phyloP scores from a whole-genome alignment of 768 basidiomycete genomes.

The Tylopilus rubrobrunneus region DNA sequence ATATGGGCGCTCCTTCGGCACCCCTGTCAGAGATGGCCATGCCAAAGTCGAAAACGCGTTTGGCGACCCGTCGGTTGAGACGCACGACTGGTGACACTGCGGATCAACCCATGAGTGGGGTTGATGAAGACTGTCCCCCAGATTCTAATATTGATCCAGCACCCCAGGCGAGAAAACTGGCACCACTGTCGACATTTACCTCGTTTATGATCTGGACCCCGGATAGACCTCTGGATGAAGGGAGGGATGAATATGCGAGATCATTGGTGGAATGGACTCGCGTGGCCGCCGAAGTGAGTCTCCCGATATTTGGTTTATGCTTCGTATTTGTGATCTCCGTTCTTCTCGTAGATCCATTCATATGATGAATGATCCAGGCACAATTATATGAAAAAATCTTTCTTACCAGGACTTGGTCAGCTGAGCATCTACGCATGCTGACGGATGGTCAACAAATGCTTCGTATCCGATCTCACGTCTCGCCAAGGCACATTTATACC shows the following conservation, averaged over 20 bases:
- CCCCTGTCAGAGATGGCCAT: not conserved
- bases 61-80: slow-evolving; percentile 14
- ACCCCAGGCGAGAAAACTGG: slow-evolving; percentile 33
- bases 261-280: slow-evolving; percentile 68
- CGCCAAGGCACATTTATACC: not conserved
- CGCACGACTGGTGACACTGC: slow-evolving; percentile 29
- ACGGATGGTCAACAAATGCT: not conserved
- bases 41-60: slow-evolving; percentile 13
- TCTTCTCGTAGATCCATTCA: slow-evolving; percentile 23
- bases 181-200: slow-evolving; percentile 53
- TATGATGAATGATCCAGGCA: slow-evolving; percentile 16
- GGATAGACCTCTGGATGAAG: slow-evolving; percentile 43
- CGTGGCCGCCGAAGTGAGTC: slow-evolving; percentile 57
- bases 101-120: slow-evolving; percentile 23
- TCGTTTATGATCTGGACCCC: slow-evolving; percentile 75
- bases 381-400: not conserved
- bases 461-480: not conserved
- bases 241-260: slow-evolving; percentile 65
- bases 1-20: not conserved
- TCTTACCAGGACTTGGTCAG: not conserved
- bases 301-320: not conserved
- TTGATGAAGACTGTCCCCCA: slow-evolving; percentile 17
- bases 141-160: not conserved
- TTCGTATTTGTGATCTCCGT: not conserved
- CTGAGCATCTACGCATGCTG: not conserved